phyloP scores from a whole-genome alignment of 306 rosid species.

The Dryas drummondii region DNA sequence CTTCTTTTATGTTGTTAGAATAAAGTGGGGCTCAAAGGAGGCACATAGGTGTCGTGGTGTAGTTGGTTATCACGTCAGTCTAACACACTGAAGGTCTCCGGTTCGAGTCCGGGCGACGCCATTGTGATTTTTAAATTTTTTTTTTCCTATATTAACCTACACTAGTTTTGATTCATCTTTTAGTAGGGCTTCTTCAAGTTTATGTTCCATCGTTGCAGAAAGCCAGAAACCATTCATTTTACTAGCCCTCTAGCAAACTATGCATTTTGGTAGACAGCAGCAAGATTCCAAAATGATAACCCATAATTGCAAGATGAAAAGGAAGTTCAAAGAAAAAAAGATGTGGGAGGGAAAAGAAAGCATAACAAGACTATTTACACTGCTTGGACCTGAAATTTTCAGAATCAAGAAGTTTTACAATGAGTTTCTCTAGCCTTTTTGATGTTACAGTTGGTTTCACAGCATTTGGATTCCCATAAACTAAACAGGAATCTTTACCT shows the following conservation, averaged over 20 bases:
- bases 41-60: constrained; percentile 43
- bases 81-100: constrained; percentile 84
- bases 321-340: neutral
- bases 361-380: constrained; percentile 50
- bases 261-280: too few species aligned
- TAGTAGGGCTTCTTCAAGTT: neutral
- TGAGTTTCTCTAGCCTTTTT: constrained; percentile 67
- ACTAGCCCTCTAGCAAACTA: too few species aligned
- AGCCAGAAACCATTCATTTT: too few species aligned
- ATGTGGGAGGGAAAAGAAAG: too few species aligned
- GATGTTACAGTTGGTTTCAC: constrained; percentile 62
- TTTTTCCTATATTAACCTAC: neutral
- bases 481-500: constrained; percentile 49
- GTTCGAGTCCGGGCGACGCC: constrained; percentile 41
- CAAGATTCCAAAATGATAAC: too few species aligned
- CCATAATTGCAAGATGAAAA: neutral
- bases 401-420: constrained; percentile 68
- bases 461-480: constrained; percentile 52
- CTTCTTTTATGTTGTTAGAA: too few species aligned
- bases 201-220: neutral
- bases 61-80: constrained; percentile 96
- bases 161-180: neutral
- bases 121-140: neutral
- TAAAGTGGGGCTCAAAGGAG: fast-evolving
- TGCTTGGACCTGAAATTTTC: constrained; percentile 78